Percentiles rank a stretch among this genome's conserved stretches.
Conservation (phyloP, 371 early-diverging fungal genomes). For the Apophysomyces elegans region DNA sequence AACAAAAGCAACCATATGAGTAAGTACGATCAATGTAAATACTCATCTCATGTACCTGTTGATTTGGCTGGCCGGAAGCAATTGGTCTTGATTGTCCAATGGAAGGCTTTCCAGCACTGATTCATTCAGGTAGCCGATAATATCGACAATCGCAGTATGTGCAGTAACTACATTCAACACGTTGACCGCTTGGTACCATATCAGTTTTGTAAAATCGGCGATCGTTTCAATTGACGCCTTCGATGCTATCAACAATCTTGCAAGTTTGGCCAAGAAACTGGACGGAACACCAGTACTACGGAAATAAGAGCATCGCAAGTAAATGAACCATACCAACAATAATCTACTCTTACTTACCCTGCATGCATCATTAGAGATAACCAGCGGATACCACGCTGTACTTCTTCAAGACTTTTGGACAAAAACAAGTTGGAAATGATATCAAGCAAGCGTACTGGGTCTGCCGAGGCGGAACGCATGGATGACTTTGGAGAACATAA, state of each 20-base stretch:
- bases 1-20: neutral
- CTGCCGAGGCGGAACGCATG: constrained; percentile 12
- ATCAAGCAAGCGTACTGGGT: constrained; percentile 35
- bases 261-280: constrained; percentile 38
- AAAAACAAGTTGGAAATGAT: constrained; percentile 39
- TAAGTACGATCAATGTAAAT: neutral
- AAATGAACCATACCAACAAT: too few relatives aligned
- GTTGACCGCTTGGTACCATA: constrained; percentile 57
- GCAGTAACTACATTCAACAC: constrained; percentile 30
- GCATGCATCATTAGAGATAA: constrained; percentile 44
- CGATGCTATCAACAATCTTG: constrained; percentile 35
- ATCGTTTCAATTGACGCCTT: constrained; percentile 29
- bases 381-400: constrained; percentile 53
- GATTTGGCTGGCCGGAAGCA: constrained; percentile 27
- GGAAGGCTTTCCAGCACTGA: constrained; percentile 30
- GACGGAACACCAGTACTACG: constrained; percentile 49
- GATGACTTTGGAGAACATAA: constrained; percentile 29
- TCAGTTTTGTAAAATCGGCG: constrained; percentile 42
- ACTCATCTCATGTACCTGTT: constrained; percentile 20
- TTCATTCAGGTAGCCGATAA: constrained; percentile 49
- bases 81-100: constrained; percentile 23
- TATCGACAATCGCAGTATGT: constrained; percentile 42
- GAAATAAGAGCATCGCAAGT: neutral
- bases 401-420: constrained; percentile 25
- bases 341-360: constrained; percentile 34